phyloP scores from a whole-genome alignment of 352 stramenopile species.

The Aphanomyces euteiches region DNA sequence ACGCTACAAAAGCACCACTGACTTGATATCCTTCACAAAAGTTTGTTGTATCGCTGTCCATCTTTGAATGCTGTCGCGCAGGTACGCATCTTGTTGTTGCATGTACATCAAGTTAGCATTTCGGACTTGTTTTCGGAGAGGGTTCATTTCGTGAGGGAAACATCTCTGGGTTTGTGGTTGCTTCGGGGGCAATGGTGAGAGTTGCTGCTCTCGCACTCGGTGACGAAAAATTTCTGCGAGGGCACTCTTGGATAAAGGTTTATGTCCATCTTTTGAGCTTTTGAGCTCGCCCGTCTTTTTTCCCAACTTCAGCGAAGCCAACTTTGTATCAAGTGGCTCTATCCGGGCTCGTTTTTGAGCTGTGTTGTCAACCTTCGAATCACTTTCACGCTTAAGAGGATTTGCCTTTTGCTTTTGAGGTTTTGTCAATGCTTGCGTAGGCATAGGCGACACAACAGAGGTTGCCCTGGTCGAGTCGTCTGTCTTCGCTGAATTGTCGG shows the following conservation, averaged over 20 bases:
- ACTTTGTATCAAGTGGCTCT: no score
- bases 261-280: no score
- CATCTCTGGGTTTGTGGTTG: not conserved
- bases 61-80: slow-evolving; percentile 23
- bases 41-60: slow-evolving; percentile 13
- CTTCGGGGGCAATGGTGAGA: not conserved
- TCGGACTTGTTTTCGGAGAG: not conserved
- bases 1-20: slow-evolving; percentile 19
- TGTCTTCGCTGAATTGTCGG: no score
- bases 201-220: slow-evolving; percentile 21
- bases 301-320: no score
- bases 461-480: no score
- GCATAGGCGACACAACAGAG: no score
- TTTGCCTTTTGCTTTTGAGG: no score
- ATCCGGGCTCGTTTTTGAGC: no score
- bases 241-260: not conserved
- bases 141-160: not conserved
- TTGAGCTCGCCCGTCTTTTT: no score
- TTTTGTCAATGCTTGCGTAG: no score
- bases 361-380: no score
- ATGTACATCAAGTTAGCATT: slow-evolving; percentile 6
- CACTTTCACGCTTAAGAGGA: no score
- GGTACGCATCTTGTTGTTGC: slow-evolving; percentile 18
- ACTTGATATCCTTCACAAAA: slow-evolving; percentile 23
- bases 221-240: slow-evolving; percentile 27